phyloP scores from a whole-genome alignment of 129 eudicot genomes.

The Lonicera japonica region DNA sequence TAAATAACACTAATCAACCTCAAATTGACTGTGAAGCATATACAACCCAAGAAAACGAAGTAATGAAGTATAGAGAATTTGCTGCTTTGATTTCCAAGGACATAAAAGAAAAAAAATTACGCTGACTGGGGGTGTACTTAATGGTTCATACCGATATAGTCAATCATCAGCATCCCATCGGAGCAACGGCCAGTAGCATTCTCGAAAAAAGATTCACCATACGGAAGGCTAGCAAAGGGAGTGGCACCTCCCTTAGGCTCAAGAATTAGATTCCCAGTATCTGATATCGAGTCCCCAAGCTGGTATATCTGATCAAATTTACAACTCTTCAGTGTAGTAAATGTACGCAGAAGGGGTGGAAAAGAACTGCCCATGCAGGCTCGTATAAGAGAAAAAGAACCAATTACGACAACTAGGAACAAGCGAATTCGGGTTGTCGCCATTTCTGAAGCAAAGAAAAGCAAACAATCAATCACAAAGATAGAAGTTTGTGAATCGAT shows the following conservation, averaged over 20 bases:
- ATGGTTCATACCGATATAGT: constrained; percentile 11
- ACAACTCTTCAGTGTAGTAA: neutral
- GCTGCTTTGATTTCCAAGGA: too few relatives aligned
- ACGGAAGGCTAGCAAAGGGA: constrained; percentile 13
- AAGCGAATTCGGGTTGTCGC: neutral
- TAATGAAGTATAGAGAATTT: too few relatives aligned
- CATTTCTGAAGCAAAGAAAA: too few relatives aligned
- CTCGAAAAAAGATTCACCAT: constrained; percentile 14
- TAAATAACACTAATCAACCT: too few relatives aligned
- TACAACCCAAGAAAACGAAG: too few relatives aligned
- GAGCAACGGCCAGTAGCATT: constrained; percentile 23
- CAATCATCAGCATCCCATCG: constrained; percentile 24
- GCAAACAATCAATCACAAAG: too few relatives aligned
- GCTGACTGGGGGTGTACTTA: too few relatives aligned
- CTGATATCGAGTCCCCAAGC: constrained; percentile 24
- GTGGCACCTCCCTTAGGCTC: neutral
- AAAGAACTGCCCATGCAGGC: neutral
- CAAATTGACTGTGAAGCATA: too few relatives aligned
- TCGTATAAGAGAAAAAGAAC: neutral
- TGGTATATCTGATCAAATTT: constrained; percentile 9
- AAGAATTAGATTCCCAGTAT: constrained; percentile 19
- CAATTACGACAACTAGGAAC: neutral
- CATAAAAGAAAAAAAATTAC: too few relatives aligned
- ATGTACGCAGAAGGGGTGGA: neutral
- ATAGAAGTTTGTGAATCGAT: too few relatives aligned